Evolutionary conservation across 495 filamentous ascomycete genomes (phyloP).

Genomic region (Penicillium verhagenii): DNA sequence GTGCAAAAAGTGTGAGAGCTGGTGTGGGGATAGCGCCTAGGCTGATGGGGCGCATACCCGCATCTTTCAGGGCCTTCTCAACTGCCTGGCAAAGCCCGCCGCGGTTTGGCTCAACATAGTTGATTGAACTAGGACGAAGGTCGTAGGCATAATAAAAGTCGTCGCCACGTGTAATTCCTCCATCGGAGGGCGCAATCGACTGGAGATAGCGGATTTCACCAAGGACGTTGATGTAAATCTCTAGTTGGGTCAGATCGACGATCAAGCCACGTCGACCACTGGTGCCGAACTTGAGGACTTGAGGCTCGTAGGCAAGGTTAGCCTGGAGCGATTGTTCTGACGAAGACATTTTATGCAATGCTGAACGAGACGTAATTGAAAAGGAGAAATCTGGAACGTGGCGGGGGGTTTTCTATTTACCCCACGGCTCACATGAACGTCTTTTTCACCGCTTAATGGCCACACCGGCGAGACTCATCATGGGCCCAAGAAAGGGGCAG

Average conservation of each 20-base stretch:
- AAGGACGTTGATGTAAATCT: constrained; percentile 29
- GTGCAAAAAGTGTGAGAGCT: constrained; percentile 22
- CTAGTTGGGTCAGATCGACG: constrained; percentile 27
- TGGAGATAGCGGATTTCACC: constrained; percentile 31
- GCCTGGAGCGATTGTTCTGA: not conserved
- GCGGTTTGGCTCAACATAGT: constrained; percentile 23
- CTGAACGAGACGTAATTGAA: not conserved
- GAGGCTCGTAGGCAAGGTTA: constrained; percentile 21
- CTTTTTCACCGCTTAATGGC: not conserved
- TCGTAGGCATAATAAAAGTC: constrained; percentile 32
- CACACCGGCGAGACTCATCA: constrained; percentile 9
- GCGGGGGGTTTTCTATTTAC: not conserved
- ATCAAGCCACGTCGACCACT: constrained; percentile 28
- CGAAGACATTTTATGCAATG: not conserved
- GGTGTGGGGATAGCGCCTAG: constrained; percentile 33
- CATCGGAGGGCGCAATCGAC: constrained; percentile 14
- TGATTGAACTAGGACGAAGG: constrained; percentile 28
- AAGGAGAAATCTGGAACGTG: not conserved
- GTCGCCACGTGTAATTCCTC: constrained; percentile 25
- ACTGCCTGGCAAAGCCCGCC: constrained; percentile 29
- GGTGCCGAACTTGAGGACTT: constrained; percentile 28
- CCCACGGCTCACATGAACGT: not conserved
- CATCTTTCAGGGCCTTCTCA: constrained; percentile 24
- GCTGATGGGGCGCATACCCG: constrained; percentile 24
- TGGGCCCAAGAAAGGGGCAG: too few species aligned